Evolutionary conservation across 208 protist species (phyloP).

Genomic region (Leishmania tropica): DNA sequence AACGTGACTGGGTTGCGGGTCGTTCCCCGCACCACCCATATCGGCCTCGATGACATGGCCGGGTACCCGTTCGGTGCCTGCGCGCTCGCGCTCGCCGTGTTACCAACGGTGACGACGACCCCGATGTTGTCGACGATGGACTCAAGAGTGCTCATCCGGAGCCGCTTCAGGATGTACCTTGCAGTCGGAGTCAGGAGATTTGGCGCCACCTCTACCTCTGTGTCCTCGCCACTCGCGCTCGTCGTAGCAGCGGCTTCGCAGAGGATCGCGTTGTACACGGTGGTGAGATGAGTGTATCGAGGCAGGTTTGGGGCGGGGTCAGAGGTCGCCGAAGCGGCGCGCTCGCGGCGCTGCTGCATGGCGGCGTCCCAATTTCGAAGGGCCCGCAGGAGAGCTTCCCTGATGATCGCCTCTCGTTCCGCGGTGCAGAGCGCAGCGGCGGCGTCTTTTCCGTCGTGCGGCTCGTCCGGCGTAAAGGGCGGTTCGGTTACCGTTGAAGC

Average conservation of each 20-base stretch:
- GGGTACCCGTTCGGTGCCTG: conserved; percentile 4
- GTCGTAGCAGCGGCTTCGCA: not conserved
- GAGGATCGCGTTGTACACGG: conserved; percentile 7
- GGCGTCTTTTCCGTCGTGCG: not conserved
- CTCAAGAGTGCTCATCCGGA: conserved; percentile 16
- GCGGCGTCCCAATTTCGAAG: conserved; percentile 6
- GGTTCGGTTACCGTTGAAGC: not conserved
- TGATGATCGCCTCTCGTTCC: conserved; percentile 2
- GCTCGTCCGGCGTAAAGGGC: not conserved
- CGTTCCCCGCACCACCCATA: conserved; percentile 23
- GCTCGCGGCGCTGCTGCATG: conserved; percentile 7
- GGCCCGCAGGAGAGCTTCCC: conserved; percentile 5
- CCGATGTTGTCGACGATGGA: conserved; percentile 23
- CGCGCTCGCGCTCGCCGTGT: not conserved
- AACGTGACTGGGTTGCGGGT: conserved; percentile 11
- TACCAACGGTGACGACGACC: conserved; percentile 11
- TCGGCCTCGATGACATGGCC: conserved; percentile 1
- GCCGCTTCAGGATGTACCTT: not conserved
- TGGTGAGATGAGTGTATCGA: conserved; percentile 5
- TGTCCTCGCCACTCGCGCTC: not conserved
- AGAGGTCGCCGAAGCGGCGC: not conserved
- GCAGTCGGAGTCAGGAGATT: not conserved
- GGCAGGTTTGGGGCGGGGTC: not conserved
- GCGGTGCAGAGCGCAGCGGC: not conserved
- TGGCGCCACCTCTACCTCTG: not conserved